A percentile compares a stretch with the other conserved stretches of the same genome.
phyloP scores from a whole-genome alignment of 768 basidiomycete genomes.

The Lentinula raphanica region DNA sequence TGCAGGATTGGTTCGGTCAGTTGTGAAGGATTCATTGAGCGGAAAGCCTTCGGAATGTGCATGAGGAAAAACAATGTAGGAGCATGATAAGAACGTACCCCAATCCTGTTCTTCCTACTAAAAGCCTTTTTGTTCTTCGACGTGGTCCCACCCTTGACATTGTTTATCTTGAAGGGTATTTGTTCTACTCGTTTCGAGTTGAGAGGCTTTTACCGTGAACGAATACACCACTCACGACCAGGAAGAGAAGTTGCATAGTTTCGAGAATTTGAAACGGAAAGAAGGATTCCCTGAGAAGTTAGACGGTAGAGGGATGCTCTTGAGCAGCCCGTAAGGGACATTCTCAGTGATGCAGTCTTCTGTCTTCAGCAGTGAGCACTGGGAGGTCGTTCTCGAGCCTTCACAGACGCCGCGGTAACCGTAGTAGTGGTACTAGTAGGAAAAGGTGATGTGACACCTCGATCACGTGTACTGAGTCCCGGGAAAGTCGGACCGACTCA shows the following conservation, averaged over 20 bases:
- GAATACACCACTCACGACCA: not conserved
- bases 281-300: not conserved
- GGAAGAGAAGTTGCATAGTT: not conserved
- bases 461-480: too few species aligned
- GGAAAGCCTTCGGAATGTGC: not conserved
- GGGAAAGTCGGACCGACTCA: too few species aligned
- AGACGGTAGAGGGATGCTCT: not conserved
- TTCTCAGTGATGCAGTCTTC: too few species aligned
- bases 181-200: not conserved
- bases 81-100: not conserved
- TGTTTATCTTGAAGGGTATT: not conserved
- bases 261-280: not conserved
- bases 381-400: not conserved
- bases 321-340: not conserved
- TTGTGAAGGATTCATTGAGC: not conserved
- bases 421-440: too few species aligned
- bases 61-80: not conserved
- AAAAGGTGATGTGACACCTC: not conserved
- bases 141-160: not conserved
- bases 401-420: too few species aligned
- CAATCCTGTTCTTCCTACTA: slow-evolving; percentile 5
- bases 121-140: slow-evolving; percentile 2
- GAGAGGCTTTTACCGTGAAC: not conserved
- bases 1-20: not conserved
- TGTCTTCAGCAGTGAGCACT: too few species aligned